Percentiles rank a stretch among this genome's conserved stretches.
Conservation (phyloP, 371 early-diverging fungal species). For the Entomophthora muscae region DNA sequence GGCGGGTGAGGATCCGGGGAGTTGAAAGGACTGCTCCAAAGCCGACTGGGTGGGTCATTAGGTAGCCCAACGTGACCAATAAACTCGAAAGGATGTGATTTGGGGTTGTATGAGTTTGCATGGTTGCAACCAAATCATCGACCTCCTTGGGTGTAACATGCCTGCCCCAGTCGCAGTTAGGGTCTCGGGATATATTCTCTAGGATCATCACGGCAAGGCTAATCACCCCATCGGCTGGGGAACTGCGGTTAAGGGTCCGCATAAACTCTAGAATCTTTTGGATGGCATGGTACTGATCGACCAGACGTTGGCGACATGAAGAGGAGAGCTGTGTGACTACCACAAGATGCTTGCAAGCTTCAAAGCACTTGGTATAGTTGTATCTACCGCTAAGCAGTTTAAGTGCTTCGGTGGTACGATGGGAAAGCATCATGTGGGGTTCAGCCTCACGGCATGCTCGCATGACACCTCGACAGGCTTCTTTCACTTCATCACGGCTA, state of each 20-base stretch:
- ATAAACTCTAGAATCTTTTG: constrained; percentile 18
- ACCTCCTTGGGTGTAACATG: background rate
- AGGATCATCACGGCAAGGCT: constrained; percentile 19
- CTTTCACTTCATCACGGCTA: background rate
- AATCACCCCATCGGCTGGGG: constrained; percentile 19
- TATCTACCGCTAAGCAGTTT: constrained; percentile 11
- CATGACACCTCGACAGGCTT: constrained; percentile 11
- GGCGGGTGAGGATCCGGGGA: too few relatives aligned
- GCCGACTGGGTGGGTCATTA: background rate
- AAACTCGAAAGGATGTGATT: background rate
- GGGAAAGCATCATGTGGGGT: constrained; percentile 20
- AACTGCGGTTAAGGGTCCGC: constrained; percentile 18
- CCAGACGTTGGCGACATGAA: constrained; percentile 18
- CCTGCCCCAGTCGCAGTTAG: constrained; percentile 3
- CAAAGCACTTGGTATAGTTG: background rate
- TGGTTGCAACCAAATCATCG: background rate
- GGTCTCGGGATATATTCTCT: constrained; percentile 16
- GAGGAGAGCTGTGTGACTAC: constrained; percentile 19
- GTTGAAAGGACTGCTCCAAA: too few relatives aligned
- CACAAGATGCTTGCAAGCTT: constrained; percentile 11
- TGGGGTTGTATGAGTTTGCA: background rate
- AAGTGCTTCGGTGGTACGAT: constrained; percentile 20
- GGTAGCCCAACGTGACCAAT: background rate
- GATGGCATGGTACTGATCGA: constrained; percentile 17
- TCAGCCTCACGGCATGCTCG: constrained; percentile 9